phyloP scores from a whole-genome alignment of 768 basidiomycete species.

The Hypholoma fasciculare region DNA sequence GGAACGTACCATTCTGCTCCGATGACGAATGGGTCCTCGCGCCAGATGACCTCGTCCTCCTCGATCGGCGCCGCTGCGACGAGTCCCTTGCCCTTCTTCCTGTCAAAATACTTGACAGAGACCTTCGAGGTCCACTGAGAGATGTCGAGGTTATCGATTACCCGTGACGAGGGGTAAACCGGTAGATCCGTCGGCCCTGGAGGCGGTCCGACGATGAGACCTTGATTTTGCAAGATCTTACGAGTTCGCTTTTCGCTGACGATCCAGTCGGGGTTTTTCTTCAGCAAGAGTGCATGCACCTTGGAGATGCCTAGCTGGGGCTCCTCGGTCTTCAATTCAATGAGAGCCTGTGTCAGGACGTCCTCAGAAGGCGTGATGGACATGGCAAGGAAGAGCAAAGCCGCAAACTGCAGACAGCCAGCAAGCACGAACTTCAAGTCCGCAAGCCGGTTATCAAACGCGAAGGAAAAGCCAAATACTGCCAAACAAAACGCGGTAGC shows the following conservation, averaged over 20 bases:
- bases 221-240: constrained; percentile 66
- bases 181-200: constrained; percentile 17
- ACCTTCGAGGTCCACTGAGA: constrained; percentile 63
- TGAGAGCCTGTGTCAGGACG: constrained; percentile 56
- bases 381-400: not conserved
- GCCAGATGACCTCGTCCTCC: constrained; percentile 80
- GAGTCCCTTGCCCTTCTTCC: constrained; percentile 80
- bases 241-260: constrained; percentile 84
- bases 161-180: constrained; percentile 58
- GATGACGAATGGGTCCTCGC: constrained; percentile 78
- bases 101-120: constrained; percentile 65
- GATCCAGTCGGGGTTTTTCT: constrained; percentile 63
- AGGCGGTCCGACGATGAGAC: constrained; percentile 37
- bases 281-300: constrained; percentile 62
- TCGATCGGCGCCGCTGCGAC: constrained; percentile 67
- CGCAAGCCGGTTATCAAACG: not conserved
- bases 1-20: constrained; percentile 74
- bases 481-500: not conserved
- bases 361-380: constrained; percentile 54
- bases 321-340: constrained; percentile 53
- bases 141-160: constrained; percentile 66
- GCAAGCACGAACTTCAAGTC: not conserved
- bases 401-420: not conserved
- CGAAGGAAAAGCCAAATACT: not conserved
- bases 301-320: constrained; percentile 73